These are phyloP conservation scores for Saccharomycopsis sp. DNA, from an alignment of 805 yeast species.

Conservation along the genomic window DNA sequence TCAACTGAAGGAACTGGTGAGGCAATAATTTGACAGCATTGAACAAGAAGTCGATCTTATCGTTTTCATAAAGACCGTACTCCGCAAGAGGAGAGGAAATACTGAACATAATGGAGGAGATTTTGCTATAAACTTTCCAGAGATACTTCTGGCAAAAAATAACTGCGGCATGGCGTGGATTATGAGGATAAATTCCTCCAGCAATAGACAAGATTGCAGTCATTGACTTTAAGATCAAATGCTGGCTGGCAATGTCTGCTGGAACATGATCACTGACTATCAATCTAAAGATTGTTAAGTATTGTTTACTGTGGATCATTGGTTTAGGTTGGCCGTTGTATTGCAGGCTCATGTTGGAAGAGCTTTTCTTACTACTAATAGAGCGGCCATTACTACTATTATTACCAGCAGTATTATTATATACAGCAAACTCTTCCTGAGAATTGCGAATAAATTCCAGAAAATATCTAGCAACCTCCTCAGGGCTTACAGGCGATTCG, in stretches of 20 bases:
- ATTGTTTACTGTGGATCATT: slow-evolving; percentile 1
- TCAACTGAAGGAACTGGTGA: background rate
- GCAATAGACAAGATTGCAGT: slow-evolving; percentile 1
- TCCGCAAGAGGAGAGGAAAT: slow-evolving; percentile 3
- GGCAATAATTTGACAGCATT: slow-evolving; percentile 6
- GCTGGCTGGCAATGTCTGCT: slow-evolving; percentile 4
- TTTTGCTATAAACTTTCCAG: slow-evolving; percentile 2
- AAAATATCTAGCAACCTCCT: background rate
- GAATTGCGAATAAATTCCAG: no score
- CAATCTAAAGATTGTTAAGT: slow-evolving; percentile 7
- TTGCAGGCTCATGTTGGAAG: no score
- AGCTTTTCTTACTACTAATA: background rate
- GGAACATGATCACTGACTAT: background rate
- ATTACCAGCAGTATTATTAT: background rate
- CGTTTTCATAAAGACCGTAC: slow-evolving; percentile 9
- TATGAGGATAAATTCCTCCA: slow-evolving; percentile 2
- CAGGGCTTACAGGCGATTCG: background rate
- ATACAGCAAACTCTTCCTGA: no score
- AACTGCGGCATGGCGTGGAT: slow-evolving; percentile 8
- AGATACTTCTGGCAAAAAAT: slow-evolving; percentile 9
- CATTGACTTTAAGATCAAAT: slow-evolving; percentile 8
- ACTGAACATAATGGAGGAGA: slow-evolving; percentile 2
- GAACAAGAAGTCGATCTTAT: slow-evolving; percentile 10
- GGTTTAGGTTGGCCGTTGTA: background rate
- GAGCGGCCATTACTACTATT: background rate